A percentile compares a stretch with the other conserved stretches of the same genome.
Evolutionary conservation across 768 basidiomycete genomes (phyloP).

Genomic region (Sarcodon sp.): DNA sequence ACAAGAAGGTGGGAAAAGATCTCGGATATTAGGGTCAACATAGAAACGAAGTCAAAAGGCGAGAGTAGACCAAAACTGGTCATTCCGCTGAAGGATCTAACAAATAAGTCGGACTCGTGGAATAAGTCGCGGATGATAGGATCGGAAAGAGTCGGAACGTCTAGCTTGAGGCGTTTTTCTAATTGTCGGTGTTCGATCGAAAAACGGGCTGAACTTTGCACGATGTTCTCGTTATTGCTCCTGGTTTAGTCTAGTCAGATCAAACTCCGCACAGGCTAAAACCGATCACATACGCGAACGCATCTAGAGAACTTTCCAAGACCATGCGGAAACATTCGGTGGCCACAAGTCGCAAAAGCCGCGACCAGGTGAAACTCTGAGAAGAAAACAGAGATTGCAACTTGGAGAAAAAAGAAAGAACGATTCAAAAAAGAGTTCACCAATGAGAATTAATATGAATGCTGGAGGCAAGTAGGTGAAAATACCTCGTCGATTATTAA

Average conservation of each 20-base stretch:
- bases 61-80: constrained; percentile 70
- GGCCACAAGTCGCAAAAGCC: constrained; percentile 42
- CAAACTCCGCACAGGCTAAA: not conserved
- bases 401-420: constrained; percentile 22
- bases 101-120: constrained; percentile 80
- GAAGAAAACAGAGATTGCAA: constrained; percentile 59
- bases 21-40: constrained; percentile 61
- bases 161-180: constrained; percentile 62
- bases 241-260: constrained; percentile 21
- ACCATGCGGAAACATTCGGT: constrained; percentile 54
- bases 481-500: constrained; percentile 71
- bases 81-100: constrained; percentile 63
- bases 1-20: constrained; percentile 60
- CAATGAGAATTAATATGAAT: no score
- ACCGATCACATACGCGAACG: constrained; percentile 48
- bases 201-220: constrained; percentile 62
- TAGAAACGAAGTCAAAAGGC: constrained; percentile 66
- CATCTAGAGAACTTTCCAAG: constrained; percentile 53
- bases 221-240: constrained; percentile 56
- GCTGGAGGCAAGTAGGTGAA: no score
- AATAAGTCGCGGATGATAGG: constrained; percentile 63
- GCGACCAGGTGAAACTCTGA: constrained; percentile 58
- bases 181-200: constrained; percentile 70
- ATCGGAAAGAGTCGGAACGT: constrained; percentile 69
- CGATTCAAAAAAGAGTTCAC: not conserved